Base-by-base conservation (phyloP, 495 filamentous ascomycete species). In the Chlorociboria aeruginascens region DNA sequence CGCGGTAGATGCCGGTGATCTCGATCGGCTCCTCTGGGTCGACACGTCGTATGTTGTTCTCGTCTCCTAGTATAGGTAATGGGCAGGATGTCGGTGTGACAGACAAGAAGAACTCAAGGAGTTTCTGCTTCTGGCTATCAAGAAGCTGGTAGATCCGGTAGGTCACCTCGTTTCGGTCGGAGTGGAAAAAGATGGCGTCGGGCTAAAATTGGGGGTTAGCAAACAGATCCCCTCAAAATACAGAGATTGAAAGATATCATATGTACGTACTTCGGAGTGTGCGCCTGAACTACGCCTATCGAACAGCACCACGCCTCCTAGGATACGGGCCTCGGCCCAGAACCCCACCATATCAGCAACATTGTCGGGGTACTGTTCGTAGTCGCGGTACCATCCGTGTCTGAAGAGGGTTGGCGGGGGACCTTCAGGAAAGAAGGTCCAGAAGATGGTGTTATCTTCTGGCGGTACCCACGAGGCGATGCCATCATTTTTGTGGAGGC, bases 341-440 rank as follows among this genome's bases (percentile, higher is more conserved):
- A 60, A 63, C 20, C 58, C 62, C 8, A 61, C 56, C 9, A 56
- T 39, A 47, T 63, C 59, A n/a, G 55, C 61, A 7, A 57, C 49
- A 6, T 45, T 47, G 8, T 55, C 37, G 11, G 59, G 61, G 42
- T 62, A 65, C 11, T 54, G 50, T 13, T 57, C 40, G 13, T 48
- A 11, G 12, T 56, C 46, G 12, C 20, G 4, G 38, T 62, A 63
- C 10, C 25, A 52, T 0, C 2, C 16, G 43, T 65, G 56, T 32
- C 30, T 32, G 38, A 65, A 61, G n/a, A 57, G 13, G 1, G 54
- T 58, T 1, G 56, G 52, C 1, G n/a, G 48, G 1, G 52, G 45
- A 12, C 14, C 39, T 4, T 30, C 13, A 10, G 38, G 45, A 11
- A 16, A 39, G 20, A n/a, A 48, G 30, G 6, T 38, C 20, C 20